Evolutionary conservation across 306 rosid genomes (phyloP), one percentile per base, ranked within the genome.

Genomic region (Adenanthera pavonina): DNA sequence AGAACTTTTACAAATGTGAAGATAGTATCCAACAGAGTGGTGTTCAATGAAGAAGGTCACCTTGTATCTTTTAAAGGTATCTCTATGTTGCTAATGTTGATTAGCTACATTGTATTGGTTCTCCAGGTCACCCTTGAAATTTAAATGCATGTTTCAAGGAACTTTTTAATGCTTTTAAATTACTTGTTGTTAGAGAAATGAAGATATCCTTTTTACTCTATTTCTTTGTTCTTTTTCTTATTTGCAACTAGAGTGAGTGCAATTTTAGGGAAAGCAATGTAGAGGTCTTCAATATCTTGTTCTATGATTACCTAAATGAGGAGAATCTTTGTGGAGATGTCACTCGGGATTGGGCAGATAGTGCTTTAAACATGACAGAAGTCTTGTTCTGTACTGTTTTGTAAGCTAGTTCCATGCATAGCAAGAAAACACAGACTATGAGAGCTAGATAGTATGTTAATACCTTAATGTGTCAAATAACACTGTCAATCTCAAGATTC

Each of bases 1-100:
- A 83, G 89, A 84, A 81, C 88, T 59, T 94, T 94, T 80, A 92
- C 87, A 81, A 94, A 94, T 84, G 90, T 94, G 83, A 88, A 79
- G 85, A 90, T 94, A 35, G 92, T 94, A 68, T 92, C 97, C 51
- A 94, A 94, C 86, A 86, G 90, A 84, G 92, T 92, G 98, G 89
- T 88, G 66, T 94, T 94, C 72, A 81, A 91, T 62, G 88, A 89
- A 44, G 74, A 82, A 15, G 94, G 97, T 36, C 51, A 10, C 78
- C 97, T 92, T 57, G 79, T 89, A 82, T 85, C 97, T 40, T 92
- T 94, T 78, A 90, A 90, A 93, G 98, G 98, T 94, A 85, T 65
- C 77, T 48, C 43, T 78, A 71, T 49, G 35, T 51, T 66, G n/a
- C 68, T 25, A 30, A 65, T 59, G 40, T 66, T 66, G 46, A 62